These are phyloP conservation scores for Chlamydomonas sphaeroides DNA, from an alignment of 139 green algal species.

Conservation along the genomic window DNA sequence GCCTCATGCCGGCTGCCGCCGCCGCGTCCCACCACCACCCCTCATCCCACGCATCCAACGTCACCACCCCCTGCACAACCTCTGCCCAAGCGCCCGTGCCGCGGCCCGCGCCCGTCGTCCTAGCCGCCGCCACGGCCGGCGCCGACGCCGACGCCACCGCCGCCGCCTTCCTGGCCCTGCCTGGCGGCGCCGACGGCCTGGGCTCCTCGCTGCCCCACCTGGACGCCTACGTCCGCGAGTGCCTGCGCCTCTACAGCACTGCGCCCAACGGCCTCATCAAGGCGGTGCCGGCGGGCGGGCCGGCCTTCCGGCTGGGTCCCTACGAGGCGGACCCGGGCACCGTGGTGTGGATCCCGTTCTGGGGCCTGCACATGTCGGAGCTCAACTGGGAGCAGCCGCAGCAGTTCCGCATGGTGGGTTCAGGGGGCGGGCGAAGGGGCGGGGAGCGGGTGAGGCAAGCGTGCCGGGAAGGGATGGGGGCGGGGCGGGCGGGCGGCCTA, in stretches of 20 bases:
- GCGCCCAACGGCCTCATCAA: conserved; percentile 18
- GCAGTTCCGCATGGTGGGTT: not conserved
- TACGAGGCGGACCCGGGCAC: not conserved
- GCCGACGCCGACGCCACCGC: not conserved
- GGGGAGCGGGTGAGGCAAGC: too few species aligned
- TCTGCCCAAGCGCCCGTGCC: not conserved
- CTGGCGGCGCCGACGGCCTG: not conserved
- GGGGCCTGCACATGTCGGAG: not conserved
- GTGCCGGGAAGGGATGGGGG: too few species aligned
- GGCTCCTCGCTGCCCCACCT: conserved; percentile 6
- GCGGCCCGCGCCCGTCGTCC: not conserved
- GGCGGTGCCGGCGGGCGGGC: too few species aligned
- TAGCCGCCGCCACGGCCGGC: not conserved
- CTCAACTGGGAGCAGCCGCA: conserved; percentile 10
- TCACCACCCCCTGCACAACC: not conserved
- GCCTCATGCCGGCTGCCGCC: not conserved
- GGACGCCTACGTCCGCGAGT: conserved; percentile 14
- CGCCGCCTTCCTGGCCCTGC: not conserved
- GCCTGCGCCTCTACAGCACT: conserved; percentile 12
- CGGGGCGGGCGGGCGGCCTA: too few species aligned
- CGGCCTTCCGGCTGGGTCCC: not conserved
- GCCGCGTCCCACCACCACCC: too few species aligned
- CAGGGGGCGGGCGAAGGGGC: too few species aligned
- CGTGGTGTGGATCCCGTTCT: conserved; percentile 13
- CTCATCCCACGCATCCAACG: not conserved